phyloP scores from a whole-genome alignment of 192 early-diverging fungal species.

The Backusella westeae region DNA sequence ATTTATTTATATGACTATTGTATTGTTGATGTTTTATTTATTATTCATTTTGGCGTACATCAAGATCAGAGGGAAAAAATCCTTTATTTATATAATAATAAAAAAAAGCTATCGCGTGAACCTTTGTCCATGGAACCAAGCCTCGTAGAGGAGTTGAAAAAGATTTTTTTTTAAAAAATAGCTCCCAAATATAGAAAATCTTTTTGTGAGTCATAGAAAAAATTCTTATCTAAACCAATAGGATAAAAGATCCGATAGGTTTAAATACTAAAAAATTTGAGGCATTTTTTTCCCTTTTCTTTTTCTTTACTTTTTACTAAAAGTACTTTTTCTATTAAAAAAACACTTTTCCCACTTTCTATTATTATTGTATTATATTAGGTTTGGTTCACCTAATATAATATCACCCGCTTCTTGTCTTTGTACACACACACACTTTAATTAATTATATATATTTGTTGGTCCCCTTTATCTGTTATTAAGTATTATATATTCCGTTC shows the following conservation, averaged over 20 bases:
- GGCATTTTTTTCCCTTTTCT: background rate
- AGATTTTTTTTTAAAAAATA: background rate
- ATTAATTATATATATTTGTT: constrained; percentile 9
- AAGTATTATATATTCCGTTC: background rate
- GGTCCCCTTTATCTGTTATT: background rate
- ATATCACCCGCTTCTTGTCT: background rate
- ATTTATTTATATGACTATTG: no score
- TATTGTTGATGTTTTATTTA: background rate
- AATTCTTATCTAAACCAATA: constrained; percentile 7
- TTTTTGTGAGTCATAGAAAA: constrained; percentile 2
- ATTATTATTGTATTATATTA: background rate
- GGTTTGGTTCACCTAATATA: constrained; percentile 6
- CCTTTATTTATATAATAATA: background rate
- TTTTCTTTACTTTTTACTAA: background rate
- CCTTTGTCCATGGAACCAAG: background rate
- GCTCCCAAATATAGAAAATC: background rate
- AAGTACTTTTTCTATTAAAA: background rate
- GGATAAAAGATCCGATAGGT: background rate
- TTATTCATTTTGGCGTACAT: background rate
- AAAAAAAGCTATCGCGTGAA: background rate
- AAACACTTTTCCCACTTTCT: background rate
- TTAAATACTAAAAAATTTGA: background rate
- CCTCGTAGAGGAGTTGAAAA: background rate
- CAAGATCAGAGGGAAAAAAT: background rate
- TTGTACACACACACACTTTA: background rate